Evolutionary conservation across 805 yeast genomes (phyloP).

Genomic region (Metschnikowia dekortorum): DNA sequence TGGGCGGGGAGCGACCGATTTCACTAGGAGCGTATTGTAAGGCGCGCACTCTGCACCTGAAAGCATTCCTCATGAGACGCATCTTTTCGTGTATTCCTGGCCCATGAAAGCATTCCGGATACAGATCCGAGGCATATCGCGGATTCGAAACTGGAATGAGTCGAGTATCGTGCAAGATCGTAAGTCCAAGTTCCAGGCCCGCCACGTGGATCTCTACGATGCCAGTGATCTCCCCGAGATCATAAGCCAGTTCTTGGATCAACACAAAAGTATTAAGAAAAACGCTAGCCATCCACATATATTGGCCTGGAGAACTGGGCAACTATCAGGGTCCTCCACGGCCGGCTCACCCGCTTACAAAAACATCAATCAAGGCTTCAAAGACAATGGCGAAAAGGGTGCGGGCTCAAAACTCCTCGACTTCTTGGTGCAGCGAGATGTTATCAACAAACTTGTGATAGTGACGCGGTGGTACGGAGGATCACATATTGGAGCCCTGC

Average conservation of each 20-base stretch:
- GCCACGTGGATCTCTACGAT: conserved; percentile 40
- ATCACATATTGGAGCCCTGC: conserved; percentile 60
- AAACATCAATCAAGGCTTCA: conserved; percentile 51
- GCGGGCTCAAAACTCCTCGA: conserved; percentile 58
- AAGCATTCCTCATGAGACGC: background rate
- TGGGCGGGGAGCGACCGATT: background rate
- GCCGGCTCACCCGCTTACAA: conserved; percentile 10
- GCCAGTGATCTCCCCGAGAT: conserved; percentile 41
- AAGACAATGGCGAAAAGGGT: conserved; percentile 73
- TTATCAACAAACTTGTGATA: conserved; percentile 56
- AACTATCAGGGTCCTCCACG: conserved; percentile 18
- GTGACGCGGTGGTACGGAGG: conserved; percentile 87
- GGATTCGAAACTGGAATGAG: conserved; percentile 27
- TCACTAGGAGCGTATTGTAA: background rate
- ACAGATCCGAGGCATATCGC: conserved; percentile 2
- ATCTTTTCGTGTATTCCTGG: background rate
- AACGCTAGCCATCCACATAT: conserved; percentile 68
- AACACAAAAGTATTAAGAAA: conserved; percentile 46
- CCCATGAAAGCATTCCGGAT: background rate
- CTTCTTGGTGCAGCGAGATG: conserved; percentile 45
- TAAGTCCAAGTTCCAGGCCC: conserved; percentile 67
- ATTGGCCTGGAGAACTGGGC: conserved; percentile 61
- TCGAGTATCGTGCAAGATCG: conserved; percentile 36
- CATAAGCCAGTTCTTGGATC: conserved; percentile 37
- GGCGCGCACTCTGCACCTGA: background rate